Percentiles rank a stretch among this genome's conserved stretches.
These are phyloP conservation scores for Trypanosoma conorhini DNA, from an alignment of 208 protist genomes.

Conservation along the genomic window DNA sequence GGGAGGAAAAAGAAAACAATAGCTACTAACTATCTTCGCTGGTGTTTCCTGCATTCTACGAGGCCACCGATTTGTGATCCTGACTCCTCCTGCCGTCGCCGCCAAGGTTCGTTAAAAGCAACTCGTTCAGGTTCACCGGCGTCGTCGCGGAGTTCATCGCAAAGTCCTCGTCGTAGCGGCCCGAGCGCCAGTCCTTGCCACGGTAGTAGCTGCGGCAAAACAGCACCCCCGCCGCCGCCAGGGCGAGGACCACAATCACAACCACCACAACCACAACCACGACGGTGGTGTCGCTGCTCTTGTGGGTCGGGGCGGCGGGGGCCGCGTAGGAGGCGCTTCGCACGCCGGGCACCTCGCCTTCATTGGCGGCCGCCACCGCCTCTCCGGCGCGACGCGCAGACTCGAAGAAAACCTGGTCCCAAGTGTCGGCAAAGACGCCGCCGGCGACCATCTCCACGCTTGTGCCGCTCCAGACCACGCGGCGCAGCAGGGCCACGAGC, in stretches of 20 bases:
- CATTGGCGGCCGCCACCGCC: constrained; percentile 2
- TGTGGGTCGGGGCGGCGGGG: background rate
- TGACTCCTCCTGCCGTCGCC: background rate
- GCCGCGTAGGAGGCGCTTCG: constrained; percentile 3
- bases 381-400: background rate
- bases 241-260: background rate
- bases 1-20: background rate
- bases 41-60: too few relatives aligned
- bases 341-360: constrained; percentile 5
- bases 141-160: constrained; percentile 20
- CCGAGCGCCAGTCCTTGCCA: background rate
- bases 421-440: background rate
- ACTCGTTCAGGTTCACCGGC: constrained; percentile 18
- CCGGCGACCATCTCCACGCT: background rate
- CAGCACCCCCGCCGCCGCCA: constrained; percentile 1
- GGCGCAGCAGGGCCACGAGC: background rate
- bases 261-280: constrained; percentile 9
- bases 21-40: background rate
- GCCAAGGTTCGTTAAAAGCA: constrained; percentile 8
- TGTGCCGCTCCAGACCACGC: background rate
- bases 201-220: constrained; percentile 5
- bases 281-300: background rate
- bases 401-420: constrained; percentile 3
- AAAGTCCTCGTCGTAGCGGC: constrained; percentile 23
- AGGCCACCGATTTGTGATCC: background rate